These are phyloP conservation scores for Cnidoscolus chayamansa DNA, from an alignment of 441 rosid genomes.

Conservation along the genomic window DNA sequence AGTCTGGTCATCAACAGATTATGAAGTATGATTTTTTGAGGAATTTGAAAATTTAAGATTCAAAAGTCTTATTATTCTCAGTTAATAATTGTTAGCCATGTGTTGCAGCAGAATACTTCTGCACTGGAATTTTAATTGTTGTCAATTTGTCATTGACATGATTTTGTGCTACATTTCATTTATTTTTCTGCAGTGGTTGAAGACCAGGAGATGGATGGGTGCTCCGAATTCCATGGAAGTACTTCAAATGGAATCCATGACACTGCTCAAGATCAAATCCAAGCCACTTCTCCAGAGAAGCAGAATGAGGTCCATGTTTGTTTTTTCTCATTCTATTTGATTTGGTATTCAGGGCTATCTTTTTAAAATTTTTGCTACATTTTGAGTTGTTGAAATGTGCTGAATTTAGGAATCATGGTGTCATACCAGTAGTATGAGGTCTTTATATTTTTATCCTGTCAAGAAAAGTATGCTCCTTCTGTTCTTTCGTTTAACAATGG, in stretches of 20 bases:
- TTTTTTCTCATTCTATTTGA: neutral
- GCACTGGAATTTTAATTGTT: neutral
- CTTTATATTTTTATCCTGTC: neutral
- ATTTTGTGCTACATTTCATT: neutral
- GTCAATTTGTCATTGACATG: neutral
- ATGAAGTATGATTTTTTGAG: neutral
- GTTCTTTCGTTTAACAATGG: neutral
- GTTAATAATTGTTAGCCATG: neutral
- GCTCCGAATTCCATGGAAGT: neutral
- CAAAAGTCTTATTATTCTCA: neutral
- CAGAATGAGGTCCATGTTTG: neutral
- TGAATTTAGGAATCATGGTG: neutral
- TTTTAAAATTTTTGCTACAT: neutral
- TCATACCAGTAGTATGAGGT: neutral
- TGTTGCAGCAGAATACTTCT: neutral
- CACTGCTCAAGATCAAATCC: conserved; percentile 12
- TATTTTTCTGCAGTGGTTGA: neutral
- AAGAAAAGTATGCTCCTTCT: neutral
- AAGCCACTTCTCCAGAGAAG: neutral
- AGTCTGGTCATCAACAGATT: neutral
- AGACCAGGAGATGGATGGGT: neutral
- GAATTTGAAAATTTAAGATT: neutral
- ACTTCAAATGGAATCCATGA: conserved; percentile 11
- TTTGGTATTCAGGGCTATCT: neutral
- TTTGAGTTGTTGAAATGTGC: conserved; percentile 2